phyloP scores from a whole-genome alignment of 345 rosid species.

The Turritis glabra region DNA sequence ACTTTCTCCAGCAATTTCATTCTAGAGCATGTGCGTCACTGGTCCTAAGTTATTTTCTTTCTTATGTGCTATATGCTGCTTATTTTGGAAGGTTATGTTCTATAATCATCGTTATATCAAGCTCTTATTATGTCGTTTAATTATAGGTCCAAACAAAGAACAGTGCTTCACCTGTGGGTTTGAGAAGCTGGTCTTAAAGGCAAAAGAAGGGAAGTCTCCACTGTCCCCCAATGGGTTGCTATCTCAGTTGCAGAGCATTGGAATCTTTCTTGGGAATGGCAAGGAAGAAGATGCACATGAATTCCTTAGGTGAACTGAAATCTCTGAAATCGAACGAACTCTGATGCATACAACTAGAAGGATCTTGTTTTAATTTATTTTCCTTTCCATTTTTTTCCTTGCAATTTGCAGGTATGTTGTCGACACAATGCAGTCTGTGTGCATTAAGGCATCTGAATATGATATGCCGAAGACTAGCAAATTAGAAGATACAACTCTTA shows the following conservation, averaged over 20 bases:
- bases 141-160: conserved; percentile 66
- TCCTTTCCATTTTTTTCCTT: conserved; percentile 3
- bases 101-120: conserved; percentile 14
- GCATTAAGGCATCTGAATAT: conserved; percentile 61
- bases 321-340: conserved; percentile 9
- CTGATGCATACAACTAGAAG: conserved; percentile 14
- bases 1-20: conserved; percentile 82
- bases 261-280: conserved; percentile 81
- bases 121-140: conserved; percentile 19
- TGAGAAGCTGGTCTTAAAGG: conserved; percentile 70
- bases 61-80: conserved; percentile 15
- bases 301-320: conserved; percentile 69
- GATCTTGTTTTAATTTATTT: conserved; percentile 1
- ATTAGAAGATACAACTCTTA: conserved; percentile 74
- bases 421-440: conserved; percentile 92
- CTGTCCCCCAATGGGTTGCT: conserved; percentile 71
- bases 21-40: conserved; percentile 69
- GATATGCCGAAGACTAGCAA: conserved; percentile 45
- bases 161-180: conserved; percentile 96
- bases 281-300: conserved; percentile 99
- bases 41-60: conserved; percentile 12
- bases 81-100: conserved; percentile 11
- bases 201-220: conserved; percentile 67
- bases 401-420: conserved; percentile 67
- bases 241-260: conserved; percentile 66